Base-by-base conservation (phyloP, 208 protist species). In the Acanthamoeba triangularis region DNA sequence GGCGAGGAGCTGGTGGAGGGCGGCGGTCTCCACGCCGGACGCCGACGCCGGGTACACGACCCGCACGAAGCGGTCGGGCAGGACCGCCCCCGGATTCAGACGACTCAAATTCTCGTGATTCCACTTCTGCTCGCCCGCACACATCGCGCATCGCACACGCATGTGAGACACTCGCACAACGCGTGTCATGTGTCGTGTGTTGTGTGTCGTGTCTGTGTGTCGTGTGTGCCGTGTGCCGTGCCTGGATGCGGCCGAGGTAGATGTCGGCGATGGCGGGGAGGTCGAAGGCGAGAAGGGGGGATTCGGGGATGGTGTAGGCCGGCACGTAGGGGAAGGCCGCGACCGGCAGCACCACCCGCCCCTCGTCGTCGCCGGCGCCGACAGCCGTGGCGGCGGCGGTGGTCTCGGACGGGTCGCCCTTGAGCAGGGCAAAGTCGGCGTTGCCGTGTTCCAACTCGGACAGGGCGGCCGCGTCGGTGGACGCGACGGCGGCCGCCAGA, bases 71-170 rank as follows among this genome's bases (percentile, higher is more conserved):
- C 16, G 6, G 30, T 30, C n/a, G n/a, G 69, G 69, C 8, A 78
- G 30, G 2, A 28, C 16, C 13, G 47, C 69, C n/a, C 6, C 16
- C 30, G 13, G 30, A 20, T 78, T 78, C 28, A 78, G 69, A 8
- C 30, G 25, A n/a, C 69, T 8, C 37, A 78, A 20, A 8, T 20
- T 78, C 33, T 20, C 30, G 69, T 78, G 30, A 20, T 44, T 41
- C 69, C 69, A 78, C 37, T 44, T 78, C 69, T 78, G 30, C 69
- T 52, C 49, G 49, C n/a, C n/a, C n/a, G n/a, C n/a, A n/a, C n/a
- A n/a, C n/a, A n/a, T n/a, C 37, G 37, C 37, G 1, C 37, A 3
- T 41, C 37, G 37, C 37, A 41, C 37, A 41, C 37, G 37, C 37
- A 41, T 3, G 3, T 41, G 37, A 41, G 37, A 41, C 37, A 41